Base-by-base conservation (phyloP, 2,329 filamentous ascomycete species). In the Phialophora macrospora region DNA sequence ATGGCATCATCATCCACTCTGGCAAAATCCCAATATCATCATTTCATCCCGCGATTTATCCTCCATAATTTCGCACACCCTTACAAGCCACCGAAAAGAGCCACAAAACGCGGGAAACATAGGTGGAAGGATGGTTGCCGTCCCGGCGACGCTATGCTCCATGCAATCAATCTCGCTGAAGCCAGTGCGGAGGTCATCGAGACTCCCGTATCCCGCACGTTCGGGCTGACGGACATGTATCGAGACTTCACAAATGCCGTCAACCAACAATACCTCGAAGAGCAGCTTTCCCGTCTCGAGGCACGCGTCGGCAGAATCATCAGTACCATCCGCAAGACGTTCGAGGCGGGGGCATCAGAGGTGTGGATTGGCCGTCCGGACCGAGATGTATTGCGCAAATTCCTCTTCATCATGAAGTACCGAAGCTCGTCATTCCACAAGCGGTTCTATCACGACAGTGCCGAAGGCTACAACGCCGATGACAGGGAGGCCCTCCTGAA, bases 391-490 rank as follows among this genome's bases (percentile, higher is more conserved):
- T 41, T 83, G 9, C 78, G 81, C 54, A 82, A 81, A 61, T 82
- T 82, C 57, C 72, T 81, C 2, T 82, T 82, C 66, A 69, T 83
- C 3, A 75, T 82, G 70, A 80, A 80, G 63, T 83, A 82, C 55
- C 78, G 81, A 14, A 73, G 74, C n/a, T 72, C 71, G 1, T 63
- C 44, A 4, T 79, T 80, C 54, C 73, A 76, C 63, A 58, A 62
- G 14, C 75, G 78, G 0, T 82, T 77, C 71, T 72, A 77, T 49
- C 74, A 78, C 56, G 72, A 78, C 2, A 71, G 59, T 1, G 28
- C 70, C 0, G 73, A 77, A 4, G 70, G 68, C 0, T 83, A 83
- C 67, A 32, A 69, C 24, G 60, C 67, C 8, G 57, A 75, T 34
- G 76, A 78, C 54, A 63, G 58, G 55, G 62, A 72, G 20, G 4